Base-by-base conservation (phyloP, 2,329 filamentous ascomycete genomes). In the Talaromyces sp. region DNA sequence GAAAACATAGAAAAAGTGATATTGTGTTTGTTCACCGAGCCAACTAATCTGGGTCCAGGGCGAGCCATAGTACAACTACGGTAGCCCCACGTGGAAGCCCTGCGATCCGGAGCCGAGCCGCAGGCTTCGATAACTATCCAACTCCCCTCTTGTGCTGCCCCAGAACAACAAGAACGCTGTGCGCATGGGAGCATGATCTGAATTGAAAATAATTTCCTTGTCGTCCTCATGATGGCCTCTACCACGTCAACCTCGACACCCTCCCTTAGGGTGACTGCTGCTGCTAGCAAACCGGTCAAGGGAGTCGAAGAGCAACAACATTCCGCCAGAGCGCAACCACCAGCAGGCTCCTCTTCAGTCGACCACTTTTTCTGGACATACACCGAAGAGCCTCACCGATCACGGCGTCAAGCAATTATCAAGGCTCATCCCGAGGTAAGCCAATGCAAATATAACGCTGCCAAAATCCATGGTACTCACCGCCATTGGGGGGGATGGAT, bases 331-430 rank as follows among this genome's bases (percentile, higher is more conserved):
- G 67, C 68, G 55, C 61, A 70, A 53, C 71, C 73, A 56, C 71
- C 73, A 35, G 67, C 71, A 51, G 58, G 65, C 32, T 71, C 72
- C 24, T 71, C 72, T 41, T 65, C 70, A 4, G 70, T 73, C 8
- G 77, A 87, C 64, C 83, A 87, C 74, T 98, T 98, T 82, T 96
- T 96, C 80, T 98, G 96, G 95, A 96, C 95, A 46, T 98, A 99
- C 74, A 97, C 95, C 10, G 95, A 99, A 76, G 95, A 99, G 78
- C 95, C 95, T 64, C 95, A 99, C 77, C 86, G 92, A 67, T 95
- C 93, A 32, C 84, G 95, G 68, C 86, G 95, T 60, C 86, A 93
- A 68, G 91, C 92, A 64, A 99, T 99, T 70, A 98, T 99, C 78
- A 98, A 97, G 80, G 93, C 93, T 59, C 93, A 99, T 74, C 95